These are phyloP conservation scores for Pseudonitzschia delicatissima DNA, from an alignment of 108 stramenopile species.

Conservation along the genomic window DNA sequence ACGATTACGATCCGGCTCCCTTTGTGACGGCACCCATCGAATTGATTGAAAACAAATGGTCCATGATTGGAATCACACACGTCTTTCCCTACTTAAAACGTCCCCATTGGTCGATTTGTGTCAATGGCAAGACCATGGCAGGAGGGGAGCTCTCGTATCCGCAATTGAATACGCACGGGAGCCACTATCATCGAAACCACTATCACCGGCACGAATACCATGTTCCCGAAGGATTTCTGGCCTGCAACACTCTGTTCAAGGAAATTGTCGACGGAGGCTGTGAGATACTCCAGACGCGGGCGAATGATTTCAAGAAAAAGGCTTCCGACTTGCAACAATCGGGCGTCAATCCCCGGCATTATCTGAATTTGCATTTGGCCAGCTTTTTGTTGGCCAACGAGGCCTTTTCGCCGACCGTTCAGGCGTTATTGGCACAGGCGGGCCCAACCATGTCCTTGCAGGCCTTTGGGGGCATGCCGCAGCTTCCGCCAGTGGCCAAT, in stretches of 20 bases:
- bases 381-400: slow-evolving; percentile 32
- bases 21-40: slow-evolving; percentile 56
- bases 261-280: slow-evolving; percentile 32
- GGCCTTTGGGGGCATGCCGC: slow-evolving; percentile 19
- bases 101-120: slow-evolving; percentile 68
- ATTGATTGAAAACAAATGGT: slow-evolving; percentile 65
- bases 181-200: too few relatives aligned
- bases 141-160: slow-evolving; percentile 75
- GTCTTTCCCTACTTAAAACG: slow-evolving; percentile 82
- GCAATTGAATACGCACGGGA: too few relatives aligned
- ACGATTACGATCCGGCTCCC: slow-evolving; percentile 16
- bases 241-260: slow-evolving; percentile 28
- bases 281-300: slow-evolving; percentile 15
- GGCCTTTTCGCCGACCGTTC: slow-evolving; percentile 48
- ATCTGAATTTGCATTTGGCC: slow-evolving; percentile 49
- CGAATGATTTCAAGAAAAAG: slow-evolving; percentile 14
- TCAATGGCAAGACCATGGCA: slow-evolving; percentile 66
- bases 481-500: slow-evolving; percentile 57
- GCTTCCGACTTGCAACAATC: slow-evolving; percentile 15
- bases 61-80: slow-evolving; percentile 70
- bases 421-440: slow-evolving; percentile 55
- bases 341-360: slow-evolving; percentile 6
- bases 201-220: too few relatives aligned
- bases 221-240: slow-evolving; percentile 41
- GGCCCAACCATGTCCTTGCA: slow-evolving; percentile 37